Percentiles rank a stretch among this genome's conserved stretches.
Evolutionary conservation across 2,329 filamentous ascomycete genomes (phyloP).

Genomic region (Stachybotrys echinatus): DNA sequence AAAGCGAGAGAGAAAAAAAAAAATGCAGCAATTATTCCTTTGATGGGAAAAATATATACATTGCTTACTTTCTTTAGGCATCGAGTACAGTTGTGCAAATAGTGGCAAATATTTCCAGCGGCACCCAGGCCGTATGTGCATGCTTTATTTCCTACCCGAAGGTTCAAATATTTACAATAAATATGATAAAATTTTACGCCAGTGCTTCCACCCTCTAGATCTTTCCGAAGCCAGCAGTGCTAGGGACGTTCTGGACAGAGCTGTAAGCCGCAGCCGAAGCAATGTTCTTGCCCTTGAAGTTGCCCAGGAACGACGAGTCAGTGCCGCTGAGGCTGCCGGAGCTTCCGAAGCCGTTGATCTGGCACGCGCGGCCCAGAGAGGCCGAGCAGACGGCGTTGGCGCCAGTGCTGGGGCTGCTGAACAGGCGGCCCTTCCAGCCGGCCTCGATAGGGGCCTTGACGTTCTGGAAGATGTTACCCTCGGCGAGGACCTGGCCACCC

Average conservation of each 20-base stretch:
- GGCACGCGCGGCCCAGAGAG: slow-evolving; percentile 43
- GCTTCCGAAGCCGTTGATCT: slow-evolving; percentile 42
- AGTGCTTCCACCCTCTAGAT: slow-evolving; percentile 30
- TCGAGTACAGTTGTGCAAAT: too few species aligned
- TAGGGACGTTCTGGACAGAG: slow-evolving; percentile 28
- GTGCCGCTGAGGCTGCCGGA: slow-evolving; percentile 31
- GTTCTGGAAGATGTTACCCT: slow-evolving; percentile 55
- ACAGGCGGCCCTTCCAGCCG: slow-evolving; percentile 26
- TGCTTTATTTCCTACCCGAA: too few species aligned
- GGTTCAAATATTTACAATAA: too few species aligned
- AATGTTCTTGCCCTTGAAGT: slow-evolving; percentile 48
- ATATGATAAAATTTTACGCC: too few species aligned
- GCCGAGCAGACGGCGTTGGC: slow-evolving; percentile 35
- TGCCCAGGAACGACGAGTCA: slow-evolving; percentile 42
- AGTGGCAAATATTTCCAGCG: too few species aligned
- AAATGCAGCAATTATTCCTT: too few species aligned
- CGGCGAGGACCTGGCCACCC: slow-evolving; percentile 42
- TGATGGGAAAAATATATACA: too few species aligned
- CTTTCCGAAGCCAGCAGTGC: slow-evolving; percentile 40
- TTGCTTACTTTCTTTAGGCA: too few species aligned
- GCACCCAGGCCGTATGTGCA: too few species aligned
- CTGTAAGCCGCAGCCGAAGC: slow-evolving; percentile 34
- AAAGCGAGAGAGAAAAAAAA: too few species aligned
- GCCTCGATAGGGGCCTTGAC: slow-evolving; percentile 35
- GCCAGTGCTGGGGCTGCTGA: slow-evolving; percentile 21